phyloP scores from a whole-genome alignment of 495 filamentous ascomycete species.

The Thozetella sp. region DNA sequence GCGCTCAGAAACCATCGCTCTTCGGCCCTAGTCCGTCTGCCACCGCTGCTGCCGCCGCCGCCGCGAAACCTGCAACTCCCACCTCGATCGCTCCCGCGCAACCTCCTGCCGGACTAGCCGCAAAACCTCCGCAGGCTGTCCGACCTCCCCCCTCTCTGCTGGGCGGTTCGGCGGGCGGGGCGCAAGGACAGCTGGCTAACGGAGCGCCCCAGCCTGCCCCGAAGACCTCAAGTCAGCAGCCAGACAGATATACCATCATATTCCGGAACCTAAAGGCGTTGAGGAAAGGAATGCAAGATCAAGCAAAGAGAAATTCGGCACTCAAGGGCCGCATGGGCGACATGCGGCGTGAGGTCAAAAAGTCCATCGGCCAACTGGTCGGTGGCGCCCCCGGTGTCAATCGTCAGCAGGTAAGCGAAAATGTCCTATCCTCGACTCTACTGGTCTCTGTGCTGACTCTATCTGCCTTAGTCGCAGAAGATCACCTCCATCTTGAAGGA shows the following conservation, averaged over 20 bases:
- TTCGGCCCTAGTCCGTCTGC: background rate
- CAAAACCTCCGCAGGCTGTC: background rate
- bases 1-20: slow-evolving; percentile 4
- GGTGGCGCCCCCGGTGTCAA: slow-evolving; percentile 62
- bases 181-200: slow-evolving; percentile 6
- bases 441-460: slow-evolving; percentile 6
- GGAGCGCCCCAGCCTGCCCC: slow-evolving; percentile 2
- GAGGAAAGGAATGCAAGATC: slow-evolving; percentile 55
- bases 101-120: background rate
- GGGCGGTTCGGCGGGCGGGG: background rate
- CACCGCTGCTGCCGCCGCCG: background rate
- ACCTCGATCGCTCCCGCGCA: no score
- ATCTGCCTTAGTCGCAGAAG: slow-evolving; percentile 26
- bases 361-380: slow-evolving; percentile 74
- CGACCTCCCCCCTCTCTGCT: no score
- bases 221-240: background rate
- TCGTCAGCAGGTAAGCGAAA: slow-evolving; percentile 49
- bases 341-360: slow-evolving; percentile 71
- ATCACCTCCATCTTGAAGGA: slow-evolving; percentile 50
- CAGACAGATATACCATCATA: slow-evolving; percentile 64
- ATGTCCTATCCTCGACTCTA: background rate
- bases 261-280: slow-evolving; percentile 75
- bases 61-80: background rate
- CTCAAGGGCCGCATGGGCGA: slow-evolving; percentile 73
- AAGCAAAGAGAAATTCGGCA: slow-evolving; percentile 38